Conservation (phyloP, 2,329 filamentous ascomycete species). For the Aspergillus terreus region DNA sequence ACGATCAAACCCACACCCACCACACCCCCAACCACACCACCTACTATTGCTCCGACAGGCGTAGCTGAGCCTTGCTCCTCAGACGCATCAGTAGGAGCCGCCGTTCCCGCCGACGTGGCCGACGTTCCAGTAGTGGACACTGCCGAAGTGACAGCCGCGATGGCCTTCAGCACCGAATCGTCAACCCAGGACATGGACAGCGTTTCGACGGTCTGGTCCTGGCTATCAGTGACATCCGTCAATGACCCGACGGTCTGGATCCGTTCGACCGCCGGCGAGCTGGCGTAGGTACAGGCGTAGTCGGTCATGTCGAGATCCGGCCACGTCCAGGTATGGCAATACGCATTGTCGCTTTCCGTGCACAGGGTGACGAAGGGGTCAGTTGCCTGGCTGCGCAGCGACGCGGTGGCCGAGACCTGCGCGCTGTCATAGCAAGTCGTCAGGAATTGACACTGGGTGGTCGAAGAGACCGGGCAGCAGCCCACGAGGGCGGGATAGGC, state of each 20-base stretch:
- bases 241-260: background rate
- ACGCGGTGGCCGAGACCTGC: background rate
- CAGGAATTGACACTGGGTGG: slow-evolving; percentile 2
- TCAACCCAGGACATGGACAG: slow-evolving; percentile 4
- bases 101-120: background rate
- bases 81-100: background rate
- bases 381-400: background rate
- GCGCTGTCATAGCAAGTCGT: slow-evolving; percentile 6
- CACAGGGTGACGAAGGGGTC: slow-evolving; percentile 7
- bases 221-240: background rate
- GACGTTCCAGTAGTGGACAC: background rate
- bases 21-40: background rate
- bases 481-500: slow-evolving; percentile 5
- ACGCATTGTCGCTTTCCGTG: background rate
- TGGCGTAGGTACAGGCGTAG: slow-evolving; percentile 2
- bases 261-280: background rate
- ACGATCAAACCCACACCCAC: background rate
- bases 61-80: background rate
- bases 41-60: background rate
- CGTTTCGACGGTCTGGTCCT: slow-evolving; percentile 1
- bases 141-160: background rate
- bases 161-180: background rate
- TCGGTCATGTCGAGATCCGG: slow-evolving; percentile 5
- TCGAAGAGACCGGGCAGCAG: slow-evolving; percentile 5
- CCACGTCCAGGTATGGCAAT: slow-evolving; percentile 7